Base-by-base conservation (phyloP, 768 basidiomycete genomes). In the Boletus huronensis region DNA sequence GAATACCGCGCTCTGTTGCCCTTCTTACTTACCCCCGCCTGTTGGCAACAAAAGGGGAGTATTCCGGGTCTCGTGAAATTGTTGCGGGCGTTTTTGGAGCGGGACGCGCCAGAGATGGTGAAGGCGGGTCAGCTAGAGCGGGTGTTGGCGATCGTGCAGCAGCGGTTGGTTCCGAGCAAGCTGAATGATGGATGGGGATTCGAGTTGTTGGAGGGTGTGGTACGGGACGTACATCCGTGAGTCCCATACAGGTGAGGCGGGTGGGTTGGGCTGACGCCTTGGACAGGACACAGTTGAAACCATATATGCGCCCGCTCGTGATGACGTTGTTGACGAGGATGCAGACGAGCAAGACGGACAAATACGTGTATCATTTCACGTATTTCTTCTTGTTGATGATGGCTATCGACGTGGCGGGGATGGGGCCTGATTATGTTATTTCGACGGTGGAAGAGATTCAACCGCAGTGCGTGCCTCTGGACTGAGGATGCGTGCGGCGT, bases 31-130 rank as follows among this genome's bases (percentile, higher is more conserved):
- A 89, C 87, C 0, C 93, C 94, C 0, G 77, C 84, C 0, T 79
- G 88, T 6, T 99, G 97, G 96, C 85, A 88, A 67, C 91, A 93
- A 68, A 88, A 95, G 63, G 97, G 97, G 11, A 94, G 88, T 65
- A 85, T 99, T 40, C 97, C 97, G 0, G 95, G 94, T 1, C 80
- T 99, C 2, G 93, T 96, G 19, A 85, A 90, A 61, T 76, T 98
- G 17, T 77, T 98, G 49, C 87, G 87, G 48, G 91, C 93, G 7
- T 93, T 91, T 74, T 74, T 99, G 14, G 72, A 79, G 0, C 79
- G 88, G 29, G 94, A 92, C 52, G 80, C 82, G 10, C 63, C 65
- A 1, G 75, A 82, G 59, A 89, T 98, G 79, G 76, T 85, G 29
- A 77, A 75, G 9, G 72, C 80, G 16, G 86, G 86, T 0, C 93